Evolutionary conservation across 1,284 basidiomycete genomes (phyloP).

Genomic region (Clitocybe nebularis): DNA sequence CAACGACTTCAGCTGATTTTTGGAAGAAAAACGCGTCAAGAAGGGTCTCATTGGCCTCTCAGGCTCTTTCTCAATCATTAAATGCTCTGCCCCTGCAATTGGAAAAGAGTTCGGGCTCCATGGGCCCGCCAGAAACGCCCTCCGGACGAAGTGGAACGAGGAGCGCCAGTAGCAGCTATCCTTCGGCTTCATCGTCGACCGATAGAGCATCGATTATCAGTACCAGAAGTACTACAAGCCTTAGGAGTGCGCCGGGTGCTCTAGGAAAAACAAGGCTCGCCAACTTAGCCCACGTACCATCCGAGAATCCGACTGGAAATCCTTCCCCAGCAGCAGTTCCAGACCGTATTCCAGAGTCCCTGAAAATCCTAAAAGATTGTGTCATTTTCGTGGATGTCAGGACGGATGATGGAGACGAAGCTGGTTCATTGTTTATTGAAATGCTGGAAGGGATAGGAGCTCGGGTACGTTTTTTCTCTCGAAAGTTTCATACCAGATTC

Average conservation of each 20-base stretch:
- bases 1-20: too few species aligned
- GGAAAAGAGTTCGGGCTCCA: conserved; percentile 27
- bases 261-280: conserved; percentile 15
- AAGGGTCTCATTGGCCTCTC: conserved; percentile 55
- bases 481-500: not conserved
- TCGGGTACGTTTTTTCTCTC: conserved; percentile 50
- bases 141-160: conserved; percentile 33
- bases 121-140: conserved; percentile 41
- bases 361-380: conserved; percentile 68
- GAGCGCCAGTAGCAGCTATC: conserved; percentile 38
- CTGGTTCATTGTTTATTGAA: conserved; percentile 78
- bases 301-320: conserved; percentile 20
- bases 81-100: conserved; percentile 36
- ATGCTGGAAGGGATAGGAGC: conserved; percentile 84
- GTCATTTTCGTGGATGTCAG: conserved; percentile 87
- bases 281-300: conserved; percentile 19
- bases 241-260: conserved; percentile 7
- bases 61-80: conserved; percentile 54
- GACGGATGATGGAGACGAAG: conserved; percentile 84
- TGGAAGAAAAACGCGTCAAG: too few species aligned
- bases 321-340: conserved; percentile 14
- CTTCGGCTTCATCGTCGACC: conserved; percentile 23
- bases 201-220: conserved; percentile 17
- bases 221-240: conserved; percentile 14
- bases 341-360: conserved; percentile 23